These are phyloP conservation scores for Rheum nobile DNA, from an alignment of 148 eudicot species.

Conservation along the genomic window DNA sequence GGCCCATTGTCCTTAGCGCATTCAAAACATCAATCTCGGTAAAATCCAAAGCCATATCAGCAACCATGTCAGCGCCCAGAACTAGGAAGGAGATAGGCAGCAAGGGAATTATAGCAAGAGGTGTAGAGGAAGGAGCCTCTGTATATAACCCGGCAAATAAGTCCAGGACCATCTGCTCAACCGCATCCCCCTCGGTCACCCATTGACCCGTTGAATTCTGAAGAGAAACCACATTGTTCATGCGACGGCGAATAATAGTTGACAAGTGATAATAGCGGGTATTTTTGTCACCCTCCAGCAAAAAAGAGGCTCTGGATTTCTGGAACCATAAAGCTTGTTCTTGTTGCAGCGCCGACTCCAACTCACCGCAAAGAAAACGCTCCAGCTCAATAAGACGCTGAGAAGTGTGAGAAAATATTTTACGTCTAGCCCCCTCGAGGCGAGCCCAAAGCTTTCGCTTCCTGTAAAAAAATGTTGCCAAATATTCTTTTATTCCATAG, in stretches of 20 bases:
- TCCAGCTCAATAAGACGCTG: background rate
- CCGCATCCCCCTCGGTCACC: background rate
- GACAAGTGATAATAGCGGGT: background rate
- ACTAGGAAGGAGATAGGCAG: too few relatives aligned
- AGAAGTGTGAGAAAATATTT: background rate
- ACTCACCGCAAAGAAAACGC: background rate
- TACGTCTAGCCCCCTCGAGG: background rate
- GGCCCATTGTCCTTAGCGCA: background rate
- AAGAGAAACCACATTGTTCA: background rate
- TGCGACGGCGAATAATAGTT: background rate
- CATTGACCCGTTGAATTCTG: background rate
- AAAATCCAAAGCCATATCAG: background rate
- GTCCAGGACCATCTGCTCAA: background rate
- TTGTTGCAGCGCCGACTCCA: background rate
- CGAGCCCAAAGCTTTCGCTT: background rate
- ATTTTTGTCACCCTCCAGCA: background rate
- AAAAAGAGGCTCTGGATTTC: background rate
- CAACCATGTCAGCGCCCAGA: too few relatives aligned
- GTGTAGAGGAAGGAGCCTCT: too few relatives aligned
- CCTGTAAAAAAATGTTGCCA: background rate
- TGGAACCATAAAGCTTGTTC: background rate
- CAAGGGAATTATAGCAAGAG: too few relatives aligned
- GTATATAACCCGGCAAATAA: too few relatives aligned
- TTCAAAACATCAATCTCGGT: background rate
- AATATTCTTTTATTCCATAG: background rate